A percentile compares a stretch with the other conserved stretches of the same genome.
Conservation (phyloP, 1,284 basidiomycete species). For the Cerrena zonata region DNA sequence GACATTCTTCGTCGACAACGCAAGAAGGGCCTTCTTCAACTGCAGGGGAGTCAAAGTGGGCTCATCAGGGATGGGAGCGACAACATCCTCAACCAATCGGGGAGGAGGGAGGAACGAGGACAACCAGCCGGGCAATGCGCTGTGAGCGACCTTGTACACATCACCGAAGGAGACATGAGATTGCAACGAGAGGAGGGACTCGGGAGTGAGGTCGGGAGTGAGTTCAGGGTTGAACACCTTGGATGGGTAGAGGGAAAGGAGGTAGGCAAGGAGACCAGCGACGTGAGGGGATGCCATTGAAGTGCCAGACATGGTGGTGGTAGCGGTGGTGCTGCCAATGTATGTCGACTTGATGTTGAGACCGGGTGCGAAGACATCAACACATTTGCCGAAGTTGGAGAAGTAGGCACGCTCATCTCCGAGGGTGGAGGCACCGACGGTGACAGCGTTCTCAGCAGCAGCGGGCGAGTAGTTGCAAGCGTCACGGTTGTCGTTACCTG, state of each 20-base stretch:
- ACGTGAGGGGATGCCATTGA: conserved; percentile 57
- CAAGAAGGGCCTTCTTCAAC: conserved; percentile 56
- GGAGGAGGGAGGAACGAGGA: conserved; percentile 55
- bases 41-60: conserved; percentile 40
- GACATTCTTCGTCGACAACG: conserved; percentile 42
- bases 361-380: conserved; percentile 74
- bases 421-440: conserved; percentile 71
- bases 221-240: conserved; percentile 41
- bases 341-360: conserved; percentile 65
- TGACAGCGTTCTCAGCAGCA: conserved; percentile 59
- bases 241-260: conserved; percentile 60
- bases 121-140: conserved; percentile 56
- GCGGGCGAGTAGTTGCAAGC: conserved; percentile 72
- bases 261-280: conserved; percentile 68
- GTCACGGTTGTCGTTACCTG: conserved; percentile 48
- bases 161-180: conserved; percentile 23
- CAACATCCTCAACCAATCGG: conserved; percentile 37
- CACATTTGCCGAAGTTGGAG: conserved; percentile 66
- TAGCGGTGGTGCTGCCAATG: conserved; percentile 51
- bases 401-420: conserved; percentile 74
- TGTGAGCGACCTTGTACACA: conserved; percentile 50
- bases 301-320: conserved; percentile 62
- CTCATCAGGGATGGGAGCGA: conserved; percentile 37
- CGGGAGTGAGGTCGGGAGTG: conserved; percentile 25
- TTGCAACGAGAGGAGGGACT: conserved; percentile 14